Conservation (phyloP, 306 rosid species). For the Malus domestica region DNA sequence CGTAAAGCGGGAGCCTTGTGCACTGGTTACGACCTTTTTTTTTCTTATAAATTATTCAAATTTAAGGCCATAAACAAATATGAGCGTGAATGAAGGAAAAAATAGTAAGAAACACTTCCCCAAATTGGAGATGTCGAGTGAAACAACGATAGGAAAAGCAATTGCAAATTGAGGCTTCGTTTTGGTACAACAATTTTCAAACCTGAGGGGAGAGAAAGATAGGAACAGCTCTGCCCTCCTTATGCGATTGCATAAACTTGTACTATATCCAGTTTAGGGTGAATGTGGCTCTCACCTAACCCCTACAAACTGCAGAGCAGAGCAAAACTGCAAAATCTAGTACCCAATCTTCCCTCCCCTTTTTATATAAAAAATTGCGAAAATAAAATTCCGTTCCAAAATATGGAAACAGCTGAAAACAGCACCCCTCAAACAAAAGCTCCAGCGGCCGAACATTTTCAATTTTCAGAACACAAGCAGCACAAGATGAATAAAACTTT, state of each 20-base stretch:
- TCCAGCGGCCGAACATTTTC: background rate
- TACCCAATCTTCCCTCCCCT: background rate
- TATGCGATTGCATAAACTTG: background rate
- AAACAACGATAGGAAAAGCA: too few relatives aligned
- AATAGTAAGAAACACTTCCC: too few relatives aligned
- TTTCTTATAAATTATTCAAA: too few relatives aligned
- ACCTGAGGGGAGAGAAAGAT: too few relatives aligned
- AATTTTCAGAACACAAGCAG: background rate
- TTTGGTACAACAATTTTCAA: too few relatives aligned
- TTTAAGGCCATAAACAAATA: too few relatives aligned
- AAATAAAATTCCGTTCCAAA: background rate
- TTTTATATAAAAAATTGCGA: too few relatives aligned
- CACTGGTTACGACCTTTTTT: too few relatives aligned
- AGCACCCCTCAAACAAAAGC: background rate
- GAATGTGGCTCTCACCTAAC: background rate
- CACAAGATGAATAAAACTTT: background rate
- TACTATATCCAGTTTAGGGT: background rate
- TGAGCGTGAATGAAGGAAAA: too few relatives aligned
- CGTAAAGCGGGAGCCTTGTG: too few relatives aligned
- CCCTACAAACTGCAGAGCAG: background rate
- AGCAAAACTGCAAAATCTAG: background rate
- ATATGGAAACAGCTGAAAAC: background rate
- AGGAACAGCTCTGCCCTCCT: background rate
- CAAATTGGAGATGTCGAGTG: too few relatives aligned
- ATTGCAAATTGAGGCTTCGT: too few relatives aligned